Percentiles rank a stretch among this genome's conserved stretches.
Conservation (phyloP, 495 filamentous ascomycete species). For the Glutinoglossum americanum region DNA sequence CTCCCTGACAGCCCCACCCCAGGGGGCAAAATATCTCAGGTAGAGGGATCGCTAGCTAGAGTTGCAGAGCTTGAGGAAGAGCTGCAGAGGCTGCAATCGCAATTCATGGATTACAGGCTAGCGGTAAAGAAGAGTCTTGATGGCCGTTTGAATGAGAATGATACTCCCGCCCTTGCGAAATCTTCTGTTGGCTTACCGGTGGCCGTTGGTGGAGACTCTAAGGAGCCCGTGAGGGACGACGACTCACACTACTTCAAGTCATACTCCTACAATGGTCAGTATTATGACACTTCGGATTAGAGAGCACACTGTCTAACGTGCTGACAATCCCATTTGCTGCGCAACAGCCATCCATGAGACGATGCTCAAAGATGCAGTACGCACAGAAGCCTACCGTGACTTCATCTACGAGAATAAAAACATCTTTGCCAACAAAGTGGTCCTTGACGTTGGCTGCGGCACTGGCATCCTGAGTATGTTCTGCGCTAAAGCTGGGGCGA, state of each 20-base stretch:
- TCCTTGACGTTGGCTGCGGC: conserved; percentile 84
- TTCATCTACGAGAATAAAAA: conserved; percentile 69
- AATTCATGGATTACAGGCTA: conserved; percentile 50
- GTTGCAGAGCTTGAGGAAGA: conserved; percentile 41
- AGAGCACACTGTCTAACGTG: neutral
- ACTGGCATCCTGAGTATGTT: conserved; percentile 92
- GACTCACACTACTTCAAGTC: conserved; percentile 62
- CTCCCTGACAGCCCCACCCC: conserved; percentile 23
- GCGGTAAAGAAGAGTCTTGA: conserved; percentile 52
- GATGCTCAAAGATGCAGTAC: conserved; percentile 26
- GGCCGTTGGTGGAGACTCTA: conserved; percentile 8
- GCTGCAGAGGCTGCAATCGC: conserved; percentile 43
- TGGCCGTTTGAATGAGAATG: conserved; percentile 32
- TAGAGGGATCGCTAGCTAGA: conserved; percentile 20
- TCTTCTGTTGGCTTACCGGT: conserved; percentile 6
- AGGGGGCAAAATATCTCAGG: conserved; percentile 13
- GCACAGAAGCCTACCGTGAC: conserved; percentile 47
- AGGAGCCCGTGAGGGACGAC: conserved; percentile 19
- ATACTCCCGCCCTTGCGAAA: neutral
- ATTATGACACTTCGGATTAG: neutral
- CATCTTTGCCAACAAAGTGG: conserved; percentile 72
- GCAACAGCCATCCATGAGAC: conserved; percentile 7
- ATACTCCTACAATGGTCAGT: conserved; percentile 54
- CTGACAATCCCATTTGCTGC: neutral
- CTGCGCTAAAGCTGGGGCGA: conserved; percentile 72